Base-by-base conservation (phyloP, 1,284 basidiomycete species). In the Chiua sp. region DNA sequence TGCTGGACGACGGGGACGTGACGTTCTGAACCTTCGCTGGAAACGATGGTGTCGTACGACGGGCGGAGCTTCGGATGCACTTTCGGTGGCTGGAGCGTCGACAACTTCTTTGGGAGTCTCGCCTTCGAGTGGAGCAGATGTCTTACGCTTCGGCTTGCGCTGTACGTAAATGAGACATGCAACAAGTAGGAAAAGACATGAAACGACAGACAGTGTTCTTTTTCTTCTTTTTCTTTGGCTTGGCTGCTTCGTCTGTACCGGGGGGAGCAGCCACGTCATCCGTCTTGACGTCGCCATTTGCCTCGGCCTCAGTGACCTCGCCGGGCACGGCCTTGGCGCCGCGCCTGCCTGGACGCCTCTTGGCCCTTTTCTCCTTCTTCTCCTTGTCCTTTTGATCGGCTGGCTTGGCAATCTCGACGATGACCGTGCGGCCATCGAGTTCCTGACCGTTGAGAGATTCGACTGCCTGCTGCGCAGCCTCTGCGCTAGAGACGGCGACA, bases 361-460 rank as follows among this genome's bases (percentile, higher is more conserved):
- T 92, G 66, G 85, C 76, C 77, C 82, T 89, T 77, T 80, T 90
- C 77, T 90, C 89, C 77, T 86, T 82, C 66, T 78, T 82, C 73
- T 87, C 92, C 79, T 86, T 89, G 80, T 90, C 88, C 82, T 93
- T 94, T 79, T 91, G 86, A 64, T 93, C 91, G 63, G 88, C 80
- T 61, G 93, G 91, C 80, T 95, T 95, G 73, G 95, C 96, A 73
- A 94, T 80, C 81, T 96, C 91, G 77, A 97, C 84, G 76, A 92
- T 89, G 75, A 96, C 87, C 77, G 83, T 83, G 75, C 95, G 93
- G 64, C 90, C 93, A 65, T 93, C 91, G 76, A 97, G 88, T 77
- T 95, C 91, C 76, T 88, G 81, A 78, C 91, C 92, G 84, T 96
- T 84, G 73, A 97, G 90, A 72, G 84, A 79, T 65, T 94, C 90